These are phyloP conservation scores for Candida saitoana DNA, from an alignment of 805 yeast genomes.

Conservation along the genomic window DNA sequence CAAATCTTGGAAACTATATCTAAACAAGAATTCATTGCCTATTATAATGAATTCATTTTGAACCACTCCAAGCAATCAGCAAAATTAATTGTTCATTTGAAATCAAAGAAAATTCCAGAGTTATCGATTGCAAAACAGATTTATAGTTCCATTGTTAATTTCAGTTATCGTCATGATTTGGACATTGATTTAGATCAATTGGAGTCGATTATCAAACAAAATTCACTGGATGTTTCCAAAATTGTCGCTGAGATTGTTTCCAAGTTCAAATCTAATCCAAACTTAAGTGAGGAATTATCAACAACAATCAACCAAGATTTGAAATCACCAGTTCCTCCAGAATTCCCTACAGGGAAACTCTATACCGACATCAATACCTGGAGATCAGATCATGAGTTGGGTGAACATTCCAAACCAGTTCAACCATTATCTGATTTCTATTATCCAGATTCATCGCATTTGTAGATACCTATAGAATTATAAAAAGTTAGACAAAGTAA, in stretches of 20 bases:
- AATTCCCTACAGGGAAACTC: conserved; percentile 47
- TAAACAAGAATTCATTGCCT: conserved; percentile 53
- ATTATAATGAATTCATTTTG: conserved; percentile 39
- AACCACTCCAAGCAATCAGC: conserved; percentile 14
- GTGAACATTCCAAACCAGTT: conserved; percentile 60
- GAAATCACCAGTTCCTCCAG: conserved; percentile 27
- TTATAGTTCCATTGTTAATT: conserved; percentile 25
- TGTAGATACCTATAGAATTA: conserved; percentile 7
- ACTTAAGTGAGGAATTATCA: conserved; percentile 8
- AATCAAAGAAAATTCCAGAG: conserved; percentile 42
- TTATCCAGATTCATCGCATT: conserved; percentile 19
- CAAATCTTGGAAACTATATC: conserved; percentile 49
- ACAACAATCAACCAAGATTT: conserved; percentile 15
- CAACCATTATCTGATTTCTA: conserved; percentile 22
- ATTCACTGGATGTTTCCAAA: conserved; percentile 4
- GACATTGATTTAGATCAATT: conserved; percentile 22
- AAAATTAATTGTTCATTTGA: conserved; percentile 37
- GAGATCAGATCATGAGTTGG: conserved; percentile 49
- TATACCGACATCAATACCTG: conserved; percentile 49
- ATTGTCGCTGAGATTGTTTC: conserved; percentile 3
- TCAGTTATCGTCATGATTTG: conserved; percentile 17
- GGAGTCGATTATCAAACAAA: conserved; percentile 14
- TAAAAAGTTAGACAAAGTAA: conserved; percentile 1
- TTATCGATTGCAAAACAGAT: conserved; percentile 16
- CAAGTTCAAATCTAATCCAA: background rate